Percentiles rank a stretch among this genome's conserved stretches.
phyloP scores from a whole-genome alignment of 192 early-diverging fungal species.

The Mortierella claussenii region DNA sequence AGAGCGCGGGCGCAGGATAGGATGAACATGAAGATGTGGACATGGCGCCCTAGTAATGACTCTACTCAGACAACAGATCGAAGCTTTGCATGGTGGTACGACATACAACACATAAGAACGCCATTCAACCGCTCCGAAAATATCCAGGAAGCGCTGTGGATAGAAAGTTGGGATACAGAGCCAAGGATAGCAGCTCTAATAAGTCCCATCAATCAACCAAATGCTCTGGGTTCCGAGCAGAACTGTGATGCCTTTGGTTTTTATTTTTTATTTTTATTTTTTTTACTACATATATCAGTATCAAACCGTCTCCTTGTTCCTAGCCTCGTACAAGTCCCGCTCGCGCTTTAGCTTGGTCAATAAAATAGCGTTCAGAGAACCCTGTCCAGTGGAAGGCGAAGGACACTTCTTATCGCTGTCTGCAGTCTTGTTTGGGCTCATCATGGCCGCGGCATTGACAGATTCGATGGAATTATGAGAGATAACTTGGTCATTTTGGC shows the following conservation, averaged over 20 bases:
- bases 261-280: background rate
- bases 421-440: too few species aligned
- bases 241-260: background rate
- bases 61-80: conserved; percentile 2
- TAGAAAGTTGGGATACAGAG: background rate
- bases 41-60: too few species aligned
- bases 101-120: too few species aligned
- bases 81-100: background rate
- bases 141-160: background rate
- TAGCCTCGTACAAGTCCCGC: conserved; percentile 14
- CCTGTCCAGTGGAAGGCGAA: too few species aligned
- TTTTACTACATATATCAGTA: background rate
- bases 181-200: conserved; percentile 1
- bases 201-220: conserved; percentile 1
- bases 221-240: background rate
- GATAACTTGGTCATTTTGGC: background rate
- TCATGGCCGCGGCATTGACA: too few species aligned
- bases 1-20: background rate
- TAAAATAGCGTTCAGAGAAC: background rate
- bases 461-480: too few species aligned
- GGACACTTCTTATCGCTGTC: too few species aligned
- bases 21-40: too few species aligned
- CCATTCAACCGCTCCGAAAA: too few species aligned
- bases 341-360: conserved; percentile 13
- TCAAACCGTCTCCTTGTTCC: background rate